These are phyloP conservation scores for Capsicum pubescens DNA, from an alignment of 257 asterid genomes.

Conservation along the genomic window DNA sequence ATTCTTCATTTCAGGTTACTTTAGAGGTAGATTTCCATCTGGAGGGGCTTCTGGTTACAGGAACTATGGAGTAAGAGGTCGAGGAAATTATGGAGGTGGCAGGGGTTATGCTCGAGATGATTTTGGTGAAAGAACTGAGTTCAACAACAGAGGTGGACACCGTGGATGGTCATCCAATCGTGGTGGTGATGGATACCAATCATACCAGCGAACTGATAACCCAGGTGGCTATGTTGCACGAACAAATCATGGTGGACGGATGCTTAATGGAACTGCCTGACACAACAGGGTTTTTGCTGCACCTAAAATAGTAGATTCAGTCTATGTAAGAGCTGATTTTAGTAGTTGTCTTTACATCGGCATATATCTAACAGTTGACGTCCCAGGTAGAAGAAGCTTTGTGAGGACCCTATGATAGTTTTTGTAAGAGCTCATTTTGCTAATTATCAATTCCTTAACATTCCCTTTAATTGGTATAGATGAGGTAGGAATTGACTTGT, in stretches of 20 bases:
- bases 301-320: constrained; percentile 16
- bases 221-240: constrained; percentile 39
- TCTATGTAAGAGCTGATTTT: neutral
- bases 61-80: constrained; percentile 82
- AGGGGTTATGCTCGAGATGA: constrained; percentile 69
- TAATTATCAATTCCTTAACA: neutral
- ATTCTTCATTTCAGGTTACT: constrained; percentile 46
- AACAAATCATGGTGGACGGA: constrained; percentile 53
- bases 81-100: constrained; percentile 74
- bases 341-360: neutral
- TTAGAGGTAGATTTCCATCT: constrained; percentile 65
- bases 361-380: neutral
- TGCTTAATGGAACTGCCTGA: constrained; percentile 27
- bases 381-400: neutral
- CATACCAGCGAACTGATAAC: constrained; percentile 48
- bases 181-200: constrained; percentile 55
- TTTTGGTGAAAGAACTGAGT: constrained; percentile 61
- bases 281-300: constrained; percentile 21
- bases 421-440: constrained; percentile 8
- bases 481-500: constrained; percentile 41
- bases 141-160: constrained; percentile 59
- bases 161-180: constrained; percentile 63
- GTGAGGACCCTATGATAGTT: constrained; percentile 18
- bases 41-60: constrained; percentile 80
- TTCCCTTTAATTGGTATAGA: constrained; percentile 31